Evolutionary conservation across 192 early-diverging fungal genomes (phyloP), one percentile per base, ranked within the genome.

Genomic region (Endogone sp.): DNA sequence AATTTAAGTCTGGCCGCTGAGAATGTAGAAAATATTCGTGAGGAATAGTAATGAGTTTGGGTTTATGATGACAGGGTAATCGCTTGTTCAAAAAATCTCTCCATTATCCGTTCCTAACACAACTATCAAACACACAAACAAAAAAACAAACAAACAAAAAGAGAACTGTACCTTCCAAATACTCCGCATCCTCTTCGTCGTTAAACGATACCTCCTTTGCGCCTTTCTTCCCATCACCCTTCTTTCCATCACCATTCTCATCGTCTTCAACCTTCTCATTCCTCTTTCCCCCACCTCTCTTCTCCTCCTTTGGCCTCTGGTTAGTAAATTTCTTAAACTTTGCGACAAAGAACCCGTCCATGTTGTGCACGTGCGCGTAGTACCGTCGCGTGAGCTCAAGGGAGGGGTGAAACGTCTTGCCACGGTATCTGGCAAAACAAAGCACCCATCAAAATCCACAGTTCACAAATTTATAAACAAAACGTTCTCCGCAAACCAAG

Each of bases 341-440:
- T 57, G 97, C 93, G 13, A 99, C 95, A 81, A 86, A 99, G 88
- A 99, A 99, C 37, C 97, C 97, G 76, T 99, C 97, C 97, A 99
- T 98, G 76, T 99, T 99, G 77, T 98, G 93, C 27, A 95, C 88
- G 71, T 99, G 97, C 32, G 97, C 95, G 78, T 97, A 99, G 81
- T 92, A 97, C 44, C 97, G 85, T 61, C 93, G 82, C 2, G 95
- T 94, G 67, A 95, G 76, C 21, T 81, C 80, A 64, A 99, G 64
- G 26, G 91, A 90, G 16, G 86, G 87, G 71, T 96, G 93, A 88
- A 97, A 99, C 6, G 68, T 70, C 63, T 93, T 91, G 49, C 95
- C 97, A 31, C 94, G 87, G 82, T 90, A 99, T 58, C 89, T 87
- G 49, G 77, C 16, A 24, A 11, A 6, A 10, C 57, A 65, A n/a